Conservation (phyloP, 1,139 yeast genomes). For the Yarrowia galli region DNA sequence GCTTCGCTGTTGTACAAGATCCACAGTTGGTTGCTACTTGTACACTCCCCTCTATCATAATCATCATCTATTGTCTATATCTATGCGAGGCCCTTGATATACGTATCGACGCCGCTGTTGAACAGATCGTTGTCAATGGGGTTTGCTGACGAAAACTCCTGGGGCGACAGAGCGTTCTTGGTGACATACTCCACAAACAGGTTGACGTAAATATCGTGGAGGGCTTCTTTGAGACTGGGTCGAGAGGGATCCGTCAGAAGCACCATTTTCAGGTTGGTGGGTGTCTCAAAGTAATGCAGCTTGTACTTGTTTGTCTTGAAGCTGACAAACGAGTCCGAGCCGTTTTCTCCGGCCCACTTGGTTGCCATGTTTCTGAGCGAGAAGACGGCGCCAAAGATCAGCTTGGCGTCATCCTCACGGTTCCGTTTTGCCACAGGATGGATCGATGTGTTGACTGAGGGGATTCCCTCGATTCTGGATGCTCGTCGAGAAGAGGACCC, state of each 20-base stretch:
- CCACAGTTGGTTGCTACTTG: no score
- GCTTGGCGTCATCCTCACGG: constrained; percentile 68
- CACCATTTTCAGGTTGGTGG: constrained; percentile 78
- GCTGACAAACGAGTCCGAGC: constrained; percentile 58
- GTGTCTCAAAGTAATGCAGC: constrained; percentile 80
- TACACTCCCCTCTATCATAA: background rate
- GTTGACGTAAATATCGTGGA: constrained; percentile 72
- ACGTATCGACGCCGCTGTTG: constrained; percentile 52
- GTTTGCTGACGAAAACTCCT: constrained; percentile 50
- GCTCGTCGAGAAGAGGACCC: constrained; percentile 17
- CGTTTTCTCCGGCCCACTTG: constrained; percentile 63
- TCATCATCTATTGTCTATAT: background rate
- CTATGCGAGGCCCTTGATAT: constrained; percentile 43
- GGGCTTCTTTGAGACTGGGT: constrained; percentile 64
- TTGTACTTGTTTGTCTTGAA: constrained; percentile 77
- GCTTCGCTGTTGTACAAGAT: no score
- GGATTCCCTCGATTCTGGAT: constrained; percentile 27
- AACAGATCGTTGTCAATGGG: constrained; percentile 54
- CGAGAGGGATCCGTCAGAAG: constrained; percentile 72
- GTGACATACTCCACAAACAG: constrained; percentile 74
- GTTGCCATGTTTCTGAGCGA: constrained; percentile 78
- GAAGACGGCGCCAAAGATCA: constrained; percentile 85
- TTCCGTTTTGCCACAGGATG: constrained; percentile 21
- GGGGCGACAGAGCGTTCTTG: constrained; percentile 59
- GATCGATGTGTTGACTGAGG: constrained; percentile 15